Percentiles rank a stretch among this genome's conserved stretches.
These are phyloP conservation scores for Priceomyces haplophilus DNA, from an alignment of 805 yeast genomes.

Conservation along the genomic window DNA sequence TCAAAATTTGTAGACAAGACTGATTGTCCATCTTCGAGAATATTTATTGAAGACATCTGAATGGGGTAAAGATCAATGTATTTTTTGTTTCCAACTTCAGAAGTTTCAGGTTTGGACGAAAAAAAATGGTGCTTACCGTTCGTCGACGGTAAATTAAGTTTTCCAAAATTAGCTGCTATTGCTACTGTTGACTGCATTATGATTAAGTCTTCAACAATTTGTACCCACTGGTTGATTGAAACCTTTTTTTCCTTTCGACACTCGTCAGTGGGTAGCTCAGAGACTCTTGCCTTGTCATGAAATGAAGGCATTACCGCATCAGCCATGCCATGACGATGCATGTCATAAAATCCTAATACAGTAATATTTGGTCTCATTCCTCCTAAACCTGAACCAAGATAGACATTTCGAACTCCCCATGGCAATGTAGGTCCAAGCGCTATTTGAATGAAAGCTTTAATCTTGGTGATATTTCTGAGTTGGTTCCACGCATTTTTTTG, in stretches of 20 bases:
- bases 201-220: constrained; percentile 83
- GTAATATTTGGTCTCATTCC: constrained; percentile 98
- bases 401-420: constrained; percentile 95
- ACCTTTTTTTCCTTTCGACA: constrained; percentile 71
- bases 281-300: constrained; percentile 16
- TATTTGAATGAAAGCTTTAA: constrained; percentile 93
- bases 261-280: constrained; percentile 68
- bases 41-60: constrained; percentile 87
- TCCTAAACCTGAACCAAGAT: constrained; percentile 92
- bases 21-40: constrained; percentile 62
- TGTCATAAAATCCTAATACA: constrained; percentile 83
- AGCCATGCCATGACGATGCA: constrained; percentile 40
- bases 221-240: constrained; percentile 82
- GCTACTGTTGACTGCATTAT: constrained; percentile 90
- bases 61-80: constrained; percentile 92
- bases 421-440: constrained; percentile 82
- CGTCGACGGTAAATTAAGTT: constrained; percentile 59
- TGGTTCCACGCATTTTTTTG: constrained; percentile 83
- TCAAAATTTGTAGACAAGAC: constrained; percentile 88
- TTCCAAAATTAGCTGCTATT: constrained; percentile 82
- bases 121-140: constrained; percentile 17
- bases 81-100: constrained; percentile 24
- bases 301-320: constrained; percentile 22
- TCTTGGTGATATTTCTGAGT: constrained; percentile 68
- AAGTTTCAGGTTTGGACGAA: constrained; percentile 13